phyloP scores from a whole-genome alignment of 345 rosid genomes.

The Syzygium jambos region DNA sequence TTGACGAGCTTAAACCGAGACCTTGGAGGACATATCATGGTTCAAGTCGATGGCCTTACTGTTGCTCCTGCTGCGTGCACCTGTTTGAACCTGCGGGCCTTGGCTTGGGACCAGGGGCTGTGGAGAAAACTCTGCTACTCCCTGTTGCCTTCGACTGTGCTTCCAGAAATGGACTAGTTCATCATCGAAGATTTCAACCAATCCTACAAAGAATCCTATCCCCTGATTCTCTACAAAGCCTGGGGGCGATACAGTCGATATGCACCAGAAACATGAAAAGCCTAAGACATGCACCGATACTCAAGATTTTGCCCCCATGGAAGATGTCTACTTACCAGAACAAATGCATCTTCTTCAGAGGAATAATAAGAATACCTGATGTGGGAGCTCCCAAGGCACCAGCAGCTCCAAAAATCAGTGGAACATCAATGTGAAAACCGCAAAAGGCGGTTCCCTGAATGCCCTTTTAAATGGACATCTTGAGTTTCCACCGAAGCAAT shows the following conservation, averaged over 20 bases:
- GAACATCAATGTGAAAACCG: not conserved
- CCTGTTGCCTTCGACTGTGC: conserved; percentile 21
- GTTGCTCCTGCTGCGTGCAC: conserved; percentile 8
- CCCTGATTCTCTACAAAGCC: not conserved
- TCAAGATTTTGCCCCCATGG: conserved; percentile 13
- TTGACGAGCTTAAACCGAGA: conserved; percentile 12
- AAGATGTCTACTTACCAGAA: conserved; percentile 16
- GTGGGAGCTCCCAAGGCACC: not conserved
- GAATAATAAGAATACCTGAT: not conserved
- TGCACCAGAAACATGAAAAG: no score
- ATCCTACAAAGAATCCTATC: no score
- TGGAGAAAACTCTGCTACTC: conserved; percentile 4
- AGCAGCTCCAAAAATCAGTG: not conserved
- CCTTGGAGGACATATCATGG: not conserved
- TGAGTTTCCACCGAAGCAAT: not conserved
- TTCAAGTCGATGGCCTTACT: no score
- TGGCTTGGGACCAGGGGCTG: conserved; percentile 11
- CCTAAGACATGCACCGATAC: not conserved
- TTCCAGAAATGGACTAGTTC: conserved; percentile 2
- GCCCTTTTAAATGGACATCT: conserved; percentile 9
- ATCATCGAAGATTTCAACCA: not conserved
- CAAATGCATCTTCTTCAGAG: conserved; percentile 16
- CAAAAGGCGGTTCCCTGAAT: conserved; percentile 4
- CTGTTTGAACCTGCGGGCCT: conserved; percentile 9
- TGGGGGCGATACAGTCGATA: no score